Evolutionary conservation across 2,329 filamentous ascomycete species (phyloP), one percentile per base, ranked within the genome.

Genomic region (Penicillium sp.): DNA sequence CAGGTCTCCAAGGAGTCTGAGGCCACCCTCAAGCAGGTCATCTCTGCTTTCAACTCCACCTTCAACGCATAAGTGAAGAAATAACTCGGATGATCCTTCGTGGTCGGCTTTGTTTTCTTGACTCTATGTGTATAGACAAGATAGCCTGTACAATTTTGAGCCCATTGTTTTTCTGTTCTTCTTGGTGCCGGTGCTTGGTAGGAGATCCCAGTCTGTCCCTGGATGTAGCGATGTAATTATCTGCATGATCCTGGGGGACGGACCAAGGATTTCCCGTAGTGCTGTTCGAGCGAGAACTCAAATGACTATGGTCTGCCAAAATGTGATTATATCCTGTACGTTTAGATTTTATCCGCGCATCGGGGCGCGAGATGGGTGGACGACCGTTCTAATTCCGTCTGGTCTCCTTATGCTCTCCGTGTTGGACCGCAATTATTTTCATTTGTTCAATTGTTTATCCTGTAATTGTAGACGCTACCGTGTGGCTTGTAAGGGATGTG

Each of bases 1-100:
- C 81, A 88, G 58, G 75, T 98, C 72, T 93, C 87, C 85, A 96
- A 96, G 83, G 91, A 95, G 34, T 78, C 89, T 43, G 93, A 75
- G 66, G 63, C 60, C 42, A 63, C 71, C 57, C 65, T 75, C 56
- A 87, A 83, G 80, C 85, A 93, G 53, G 77, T 87, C 67, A 81
- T 88, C 66, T 57, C 65, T 64, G 79, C 69, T 74, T 97, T 96
- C 83, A 94, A 88, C 80, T 94, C 95, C 87, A 88, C 83, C 82
- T 97, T 96, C 82, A 69, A 62, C 65, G 63, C 66, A 64, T 69
- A 68, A 66, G 66, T 69, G 65, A 66, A 63, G 60, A 61, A 60
- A 60, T 58, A 60, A 59, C 50, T 58, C 57, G 59, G 55, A 58
- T 63, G 61, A 62, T 59, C 61, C 58, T 59, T 61, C 57, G 59